Base-by-base conservation (phyloP, 306 rosid species). In the Echinosophora koreensis region DNA sequence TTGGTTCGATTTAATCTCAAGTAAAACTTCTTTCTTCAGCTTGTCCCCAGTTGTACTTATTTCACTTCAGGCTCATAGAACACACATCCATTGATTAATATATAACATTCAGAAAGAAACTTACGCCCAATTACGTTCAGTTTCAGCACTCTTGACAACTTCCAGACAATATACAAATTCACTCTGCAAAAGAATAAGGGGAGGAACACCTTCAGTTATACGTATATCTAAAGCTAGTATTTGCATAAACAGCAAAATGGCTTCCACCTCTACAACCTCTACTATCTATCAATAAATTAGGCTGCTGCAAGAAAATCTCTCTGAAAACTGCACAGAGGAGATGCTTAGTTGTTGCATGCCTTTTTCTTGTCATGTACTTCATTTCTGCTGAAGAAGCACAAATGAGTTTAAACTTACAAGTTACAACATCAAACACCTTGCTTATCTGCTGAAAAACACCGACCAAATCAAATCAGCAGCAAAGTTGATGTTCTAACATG, bases 61-160 rank as follows among this genome's bases (percentile, higher is more conserved):
- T 28, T 77, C 55, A 52, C 37, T 47, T 72, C 54, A 74, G 54
- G 32, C 51, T 15, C 76, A 47, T 60, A 57, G 69, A 76, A 61
- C 8, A n/a, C n/a, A 18, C 70, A 60, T 28, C 41, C 47, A 12
- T 62, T 52, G 30, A 14, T 61, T 44, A 82, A 58, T 38, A 57
- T 28, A 38, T 65, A 22, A 63, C 46, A 77, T 72, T 35, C 57
- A 74, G 35, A 81, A 66, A 59, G 44, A 52, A 80, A 90, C 96
- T 94, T 90, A 94, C 97, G 97, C 51, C 97, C 96, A 70, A 94
- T 90, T 80, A 92, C 89, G 80, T 84, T 89, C 77, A 92, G 84
- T 69, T 84, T n/a, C 96, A 1, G 85, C 63, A 70, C 97, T 92
- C 89, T 86, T 92, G 85, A 92, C 89, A 69, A 92, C 87, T 46